Base-by-base conservation (phyloP, 495 filamentous ascomycete species). In the Aspergillus steynii region DNA sequence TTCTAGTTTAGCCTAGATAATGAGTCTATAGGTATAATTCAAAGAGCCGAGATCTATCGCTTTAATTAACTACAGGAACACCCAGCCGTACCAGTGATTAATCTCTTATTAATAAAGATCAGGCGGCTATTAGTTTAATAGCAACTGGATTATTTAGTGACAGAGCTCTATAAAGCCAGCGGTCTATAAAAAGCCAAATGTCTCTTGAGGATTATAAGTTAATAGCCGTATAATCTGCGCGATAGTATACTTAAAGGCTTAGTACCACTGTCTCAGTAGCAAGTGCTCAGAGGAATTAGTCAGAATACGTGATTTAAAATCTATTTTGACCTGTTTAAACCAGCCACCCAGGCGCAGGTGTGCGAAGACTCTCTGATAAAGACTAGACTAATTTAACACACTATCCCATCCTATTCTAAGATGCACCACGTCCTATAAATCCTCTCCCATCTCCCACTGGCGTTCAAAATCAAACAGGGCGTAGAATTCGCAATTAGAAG, bases 261-360 rank as follows among this genome's bases (percentile, higher is more conserved):
- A 73, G 60, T 89, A 89, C 93, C 93, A 97, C 62, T 83, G 61
- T 64, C 73, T 55, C 86, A 76, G 34, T 70, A 73, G 56, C 74
- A 83, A 51, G 80, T 75, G 56, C 68, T 46, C 83, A 72, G 67
- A 86, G 60, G 70, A 84, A n/a, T 84, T 82, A 65, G 92, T 88
- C 58, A 93, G 90, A 60, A 86, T 90, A 29, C 86, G 88, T 15
- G 91, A 91, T 27, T 83, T 76, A 53, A 89, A 86, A 71, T 98
- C 92, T 32, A 98, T 90, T 69, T 98, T 94, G 20, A 96, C 86
- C 56, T 97, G 93, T 73, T 98, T 93, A 51, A 96, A 79, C 74
- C 84, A 86, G 12, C 90, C 93, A 3, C 89, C 86, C 8, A 93
- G 92, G 61, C 84, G 88, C n/a, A 96, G 83, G 65, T 97, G 92